Percentiles rank a stretch among this genome's conserved stretches.
Conservation (phyloP, 352 stramenopile genomes). For the Phytophthora nicotianae region DNA sequence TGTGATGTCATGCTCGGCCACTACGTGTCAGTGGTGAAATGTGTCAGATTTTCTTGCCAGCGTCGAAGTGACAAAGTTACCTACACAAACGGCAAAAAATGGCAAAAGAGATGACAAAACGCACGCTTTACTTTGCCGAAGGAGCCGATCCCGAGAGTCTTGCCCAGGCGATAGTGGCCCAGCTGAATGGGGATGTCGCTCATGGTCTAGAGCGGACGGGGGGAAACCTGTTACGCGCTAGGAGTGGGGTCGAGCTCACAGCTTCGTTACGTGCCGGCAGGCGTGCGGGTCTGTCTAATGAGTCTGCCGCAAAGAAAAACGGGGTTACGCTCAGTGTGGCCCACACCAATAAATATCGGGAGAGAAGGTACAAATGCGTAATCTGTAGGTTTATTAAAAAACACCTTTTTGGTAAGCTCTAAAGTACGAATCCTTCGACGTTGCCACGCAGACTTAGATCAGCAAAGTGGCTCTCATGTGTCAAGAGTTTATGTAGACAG, state of each 20-base stretch:
- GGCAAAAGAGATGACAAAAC: constrained; percentile 3
- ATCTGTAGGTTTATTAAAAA: no score
- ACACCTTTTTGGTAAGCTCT: no score
- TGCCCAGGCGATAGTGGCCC: constrained; percentile 97
- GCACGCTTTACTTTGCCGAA: constrained; percentile 99
- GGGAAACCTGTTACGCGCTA: constrained; percentile 1
- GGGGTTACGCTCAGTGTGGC: neutral
- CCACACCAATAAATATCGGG: neutral
- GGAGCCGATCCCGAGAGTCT: constrained; percentile 99
- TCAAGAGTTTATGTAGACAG: no score
- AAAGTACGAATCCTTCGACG: no score
- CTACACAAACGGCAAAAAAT: constrained; percentile 2
- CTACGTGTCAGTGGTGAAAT: constrained; percentile 35
- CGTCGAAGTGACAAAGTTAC: constrained; percentile 10
- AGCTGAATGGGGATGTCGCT: constrained; percentile 94
- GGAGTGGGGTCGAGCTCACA: neutral
- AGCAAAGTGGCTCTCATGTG: no score
- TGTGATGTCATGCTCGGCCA: constrained; percentile 98
- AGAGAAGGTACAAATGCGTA: neutral
- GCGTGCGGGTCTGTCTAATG: neutral
- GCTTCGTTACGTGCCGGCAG: constrained; percentile 4
- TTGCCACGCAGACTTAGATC: no score
- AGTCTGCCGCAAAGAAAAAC: neutral
- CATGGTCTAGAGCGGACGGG: constrained; percentile 39
- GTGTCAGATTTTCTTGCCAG: constrained; percentile 1